Percentiles rank a stretch among this genome's conserved stretches.
These are phyloP conservation scores for Stramenopiles sp. DNA, from an alignment of 352 stramenopile species.

Conservation along the genomic window DNA sequence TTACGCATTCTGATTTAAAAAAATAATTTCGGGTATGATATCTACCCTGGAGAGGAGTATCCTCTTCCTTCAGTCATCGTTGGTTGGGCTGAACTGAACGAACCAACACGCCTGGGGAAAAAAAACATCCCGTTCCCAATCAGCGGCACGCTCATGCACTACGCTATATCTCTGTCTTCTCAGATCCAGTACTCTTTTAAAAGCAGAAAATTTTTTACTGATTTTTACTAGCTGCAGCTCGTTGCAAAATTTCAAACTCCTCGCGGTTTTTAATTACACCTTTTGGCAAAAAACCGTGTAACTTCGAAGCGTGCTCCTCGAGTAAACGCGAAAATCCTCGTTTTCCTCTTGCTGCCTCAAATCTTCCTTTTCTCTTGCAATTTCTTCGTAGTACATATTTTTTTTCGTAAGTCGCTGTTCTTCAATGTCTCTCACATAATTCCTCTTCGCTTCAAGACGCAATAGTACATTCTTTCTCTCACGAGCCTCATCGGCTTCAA, in stretches of 20 bases:
- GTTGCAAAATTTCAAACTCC: background rate
- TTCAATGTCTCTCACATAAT: background rate
- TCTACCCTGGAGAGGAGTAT: no score
- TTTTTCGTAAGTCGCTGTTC: conserved; percentile 26
- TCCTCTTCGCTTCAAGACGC: background rate
- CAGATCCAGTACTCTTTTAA: no score
- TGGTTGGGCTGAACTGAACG: no score
- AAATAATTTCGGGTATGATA: no score
- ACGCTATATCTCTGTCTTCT: no score
- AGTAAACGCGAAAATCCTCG: conserved; percentile 55
- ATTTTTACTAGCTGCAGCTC: no score
- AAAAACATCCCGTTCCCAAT: no score
- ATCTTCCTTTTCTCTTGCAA: conserved; percentile 46
- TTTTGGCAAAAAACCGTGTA: conserved; percentile 50
- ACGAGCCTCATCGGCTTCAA: background rate
- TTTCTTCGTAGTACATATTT: conserved; percentile 46
- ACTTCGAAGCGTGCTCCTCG: conserved; percentile 49
- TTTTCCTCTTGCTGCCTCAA: conserved; percentile 36
- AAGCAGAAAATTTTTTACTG: no score
- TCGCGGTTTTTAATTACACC: conserved; percentile 15
- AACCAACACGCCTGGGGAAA: no score
- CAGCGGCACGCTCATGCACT: no score
- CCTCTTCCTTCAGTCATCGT: no score
- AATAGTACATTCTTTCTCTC: background rate
- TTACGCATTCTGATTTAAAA: no score